Evolutionary conservation across 306 rosid genomes (phyloP), one percentile per base, ranked within the genome.

Genomic region (Lotus japonicus): DNA sequence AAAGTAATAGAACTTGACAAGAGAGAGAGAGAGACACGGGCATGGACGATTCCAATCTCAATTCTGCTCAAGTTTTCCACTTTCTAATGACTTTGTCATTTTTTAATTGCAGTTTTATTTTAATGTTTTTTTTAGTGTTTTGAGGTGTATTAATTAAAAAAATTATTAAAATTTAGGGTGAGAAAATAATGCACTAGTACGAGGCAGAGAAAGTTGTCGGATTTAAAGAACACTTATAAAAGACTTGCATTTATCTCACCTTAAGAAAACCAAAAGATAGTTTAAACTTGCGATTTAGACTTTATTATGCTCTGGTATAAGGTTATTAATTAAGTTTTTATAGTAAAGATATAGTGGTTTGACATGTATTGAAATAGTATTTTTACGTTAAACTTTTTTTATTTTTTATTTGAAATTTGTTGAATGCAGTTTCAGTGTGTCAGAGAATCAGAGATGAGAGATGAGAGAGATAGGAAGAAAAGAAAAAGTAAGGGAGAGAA

Each of bases 1-100:
- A 33, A 75, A 81, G 80, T 18, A 42, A 53, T 33, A 81, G 74
- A 59, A 36, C 17, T 5, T 15, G 14, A 2, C n/a, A 3, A 14
- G 58, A 53, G 55, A 53, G 57, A 28, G 74, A 49, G 58, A 64
- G 4, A 36, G 63, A 19, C 41, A 16, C 50, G 11, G 54, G 19
- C 39, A 28, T 58, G 78, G 87, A 74, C 60, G 71, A 64, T 82
- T 77, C 89, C 85, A 84, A 82, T 82, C 84, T 84, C 86, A 42
- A 74, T 79, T 75, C 70, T 59, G 82, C 62, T 38, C 72, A 84
- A 76, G 64, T 63, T 73, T 66, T 85, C 86, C 87, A 64, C 83
- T 80, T 71, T 71, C 82, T 82, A 55, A 84, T 16, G 82, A 70
- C 52, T 42, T 21, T 60, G 73, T 64, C 4, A 57, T 73, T 66